Conservation (phyloP, 345 rosid species). For the Lagerstroemia speciosa region DNA sequence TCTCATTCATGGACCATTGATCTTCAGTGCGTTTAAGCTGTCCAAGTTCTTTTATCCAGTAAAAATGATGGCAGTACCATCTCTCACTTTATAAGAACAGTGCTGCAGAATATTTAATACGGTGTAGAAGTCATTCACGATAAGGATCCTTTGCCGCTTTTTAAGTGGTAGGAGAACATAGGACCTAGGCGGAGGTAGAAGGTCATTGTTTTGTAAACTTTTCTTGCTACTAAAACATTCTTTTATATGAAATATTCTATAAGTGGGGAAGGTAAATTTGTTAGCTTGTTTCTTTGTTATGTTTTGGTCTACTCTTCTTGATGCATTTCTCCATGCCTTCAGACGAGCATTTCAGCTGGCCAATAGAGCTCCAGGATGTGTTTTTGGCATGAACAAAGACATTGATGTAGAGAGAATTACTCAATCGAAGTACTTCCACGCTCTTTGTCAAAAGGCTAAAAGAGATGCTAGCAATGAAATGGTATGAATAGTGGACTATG, state of each 20-base stretch:
- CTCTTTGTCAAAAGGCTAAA: conserved; percentile 40
- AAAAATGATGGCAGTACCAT: background rate
- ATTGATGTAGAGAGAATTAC: conserved; percentile 56
- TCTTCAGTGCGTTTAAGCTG: background rate
- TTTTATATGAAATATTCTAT: background rate
- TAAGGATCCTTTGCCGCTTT: background rate
- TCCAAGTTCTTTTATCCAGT: background rate
- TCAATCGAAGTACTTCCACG: conserved; percentile 52
- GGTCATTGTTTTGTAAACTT: background rate
- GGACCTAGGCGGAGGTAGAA: background rate
- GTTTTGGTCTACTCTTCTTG: conserved; percentile 1
- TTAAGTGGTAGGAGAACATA: background rate
- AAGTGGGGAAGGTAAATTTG: background rate
- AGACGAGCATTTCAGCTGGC: conserved; percentile 79
- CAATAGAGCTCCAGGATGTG: conserved; percentile 43
- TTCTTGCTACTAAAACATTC: background rate
- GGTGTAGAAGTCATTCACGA: background rate
- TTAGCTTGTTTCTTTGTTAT: background rate
- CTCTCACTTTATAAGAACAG: background rate
- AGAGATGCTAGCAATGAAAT: conserved; percentile 24
- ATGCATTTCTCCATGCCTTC: conserved; percentile 12
- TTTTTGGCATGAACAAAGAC: conserved; percentile 38
- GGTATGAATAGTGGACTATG: conserved; percentile 21
- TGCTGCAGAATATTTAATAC: background rate
- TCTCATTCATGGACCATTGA: background rate